Evolutionary conservation across 2,329 filamentous ascomycete species (phyloP).

Genomic region (Pseudocercospora vitis): DNA sequence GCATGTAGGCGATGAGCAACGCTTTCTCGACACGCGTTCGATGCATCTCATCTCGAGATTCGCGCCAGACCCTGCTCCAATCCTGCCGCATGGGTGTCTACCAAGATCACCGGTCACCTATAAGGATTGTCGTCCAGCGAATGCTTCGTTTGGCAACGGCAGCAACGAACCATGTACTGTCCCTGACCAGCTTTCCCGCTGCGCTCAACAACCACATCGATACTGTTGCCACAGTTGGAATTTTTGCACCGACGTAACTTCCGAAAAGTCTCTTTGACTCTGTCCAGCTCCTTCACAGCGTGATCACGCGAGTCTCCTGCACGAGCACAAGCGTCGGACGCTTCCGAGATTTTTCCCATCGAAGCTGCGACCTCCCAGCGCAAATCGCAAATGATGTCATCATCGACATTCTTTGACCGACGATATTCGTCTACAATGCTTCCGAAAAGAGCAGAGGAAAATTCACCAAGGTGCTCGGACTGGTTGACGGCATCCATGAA

Average conservation of each 20-base stretch:
- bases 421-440: not conserved
- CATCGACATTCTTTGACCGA: not conserved
- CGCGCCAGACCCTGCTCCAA: no score
- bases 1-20: no score
- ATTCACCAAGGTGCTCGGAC: not conserved
- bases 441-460: not conserved
- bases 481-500: slow-evolving; percentile 1
- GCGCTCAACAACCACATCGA: not conserved
- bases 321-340: no score
- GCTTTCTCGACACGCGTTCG: no score
- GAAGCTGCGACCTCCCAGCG: not conserved
- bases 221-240: slow-evolving; percentile 35
- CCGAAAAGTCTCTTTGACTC: slow-evolving; percentile 74
- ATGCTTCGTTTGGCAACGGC: not conserved
- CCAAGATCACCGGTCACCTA: not conserved
- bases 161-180: not conserved
- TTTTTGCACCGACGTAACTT: slow-evolving; percentile 70
- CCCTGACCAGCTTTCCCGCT: not conserved
- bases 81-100: no score
- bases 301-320: not conserved
- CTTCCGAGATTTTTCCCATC: no score
- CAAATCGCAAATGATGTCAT: not conserved
- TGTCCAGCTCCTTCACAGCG: slow-evolving; percentile 56
- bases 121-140: not conserved
- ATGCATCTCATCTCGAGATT: no score